Conservation (phyloP, 129 eudicot genomes). For the Dittrichia graveolens region DNA sequence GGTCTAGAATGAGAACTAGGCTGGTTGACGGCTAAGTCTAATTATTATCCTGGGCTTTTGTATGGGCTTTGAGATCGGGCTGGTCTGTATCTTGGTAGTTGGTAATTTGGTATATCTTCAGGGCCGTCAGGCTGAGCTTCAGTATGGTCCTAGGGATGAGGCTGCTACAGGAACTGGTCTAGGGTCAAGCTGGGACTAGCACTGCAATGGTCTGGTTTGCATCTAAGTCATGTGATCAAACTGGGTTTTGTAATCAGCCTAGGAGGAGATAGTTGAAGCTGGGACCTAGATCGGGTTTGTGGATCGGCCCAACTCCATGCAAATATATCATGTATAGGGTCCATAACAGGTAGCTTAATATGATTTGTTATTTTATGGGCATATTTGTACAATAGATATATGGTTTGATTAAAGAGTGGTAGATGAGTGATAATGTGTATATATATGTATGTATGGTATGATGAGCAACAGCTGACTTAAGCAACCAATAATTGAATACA, state of each 20-base stretch:
- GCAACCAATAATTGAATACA: slow-evolving; percentile 20
- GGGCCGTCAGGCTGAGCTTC: neutral
- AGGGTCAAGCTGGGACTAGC: neutral
- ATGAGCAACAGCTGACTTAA: slow-evolving; percentile 20
- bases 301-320: neutral
- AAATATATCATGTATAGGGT: neutral
- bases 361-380: neutral
- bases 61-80: slow-evolving; percentile 18
- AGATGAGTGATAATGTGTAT: neutral
- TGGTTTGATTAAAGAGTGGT: neutral
- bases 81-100: neutral
- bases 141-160: neutral
- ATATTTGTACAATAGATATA: neutral
- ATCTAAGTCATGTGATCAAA: slow-evolving; percentile 7
- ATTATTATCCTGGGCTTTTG: slow-evolving; percentile 3
- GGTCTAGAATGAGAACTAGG: neutral
- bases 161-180: neutral
- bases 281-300: neutral
- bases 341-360: neutral
- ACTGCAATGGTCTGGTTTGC: neutral
- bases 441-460: neutral
- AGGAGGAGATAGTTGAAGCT: too few relatives aligned
- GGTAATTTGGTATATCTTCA: neutral
- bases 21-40: neutral
- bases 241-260: neutral